Conservation (phyloP, 1,284 basidiomycete genomes). For the Takashimella tepidaria region DNA sequence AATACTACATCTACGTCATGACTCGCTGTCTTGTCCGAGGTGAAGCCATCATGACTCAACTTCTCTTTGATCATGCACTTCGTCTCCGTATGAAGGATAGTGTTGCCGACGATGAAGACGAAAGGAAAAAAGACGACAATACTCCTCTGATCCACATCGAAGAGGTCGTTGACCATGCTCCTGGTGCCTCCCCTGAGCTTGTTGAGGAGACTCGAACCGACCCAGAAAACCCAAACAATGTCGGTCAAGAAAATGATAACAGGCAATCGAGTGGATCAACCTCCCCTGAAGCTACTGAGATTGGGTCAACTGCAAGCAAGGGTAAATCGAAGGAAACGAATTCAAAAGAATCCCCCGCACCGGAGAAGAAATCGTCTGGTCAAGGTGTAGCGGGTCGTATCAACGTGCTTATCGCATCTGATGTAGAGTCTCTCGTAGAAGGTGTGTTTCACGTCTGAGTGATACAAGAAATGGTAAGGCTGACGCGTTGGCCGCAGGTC, state of each 20-base stretch:
- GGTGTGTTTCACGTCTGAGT: constrained; percentile 18
- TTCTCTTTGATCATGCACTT: constrained; percentile 65
- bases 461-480: background rate
- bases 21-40: constrained; percentile 52
- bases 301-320: background rate
- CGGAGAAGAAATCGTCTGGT: constrained; percentile 22
- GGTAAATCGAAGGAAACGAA: constrained; percentile 8
- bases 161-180: constrained; percentile 16
- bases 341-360: background rate
- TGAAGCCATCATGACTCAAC: constrained; percentile 62
- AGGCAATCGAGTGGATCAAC: background rate
- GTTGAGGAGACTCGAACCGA: background rate
- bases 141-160: constrained; percentile 22
- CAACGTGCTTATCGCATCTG: constrained; percentile 53
- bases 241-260: background rate
- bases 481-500: constrained; percentile 21
- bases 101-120: constrained; percentile 26
- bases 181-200: constrained; percentile 7
- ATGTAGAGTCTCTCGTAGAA: constrained; percentile 45
- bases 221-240: constrained; percentile 4
- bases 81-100: constrained; percentile 56
- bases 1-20: constrained; percentile 46
- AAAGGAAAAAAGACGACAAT: constrained; percentile 14
- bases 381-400: constrained; percentile 56
- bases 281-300: background rate